A percentile compares a stretch with the other conserved stretches of the same genome.
phyloP scores from a whole-genome alignment of 148 eudicot genomes.

The Rheum nobile region DNA sequence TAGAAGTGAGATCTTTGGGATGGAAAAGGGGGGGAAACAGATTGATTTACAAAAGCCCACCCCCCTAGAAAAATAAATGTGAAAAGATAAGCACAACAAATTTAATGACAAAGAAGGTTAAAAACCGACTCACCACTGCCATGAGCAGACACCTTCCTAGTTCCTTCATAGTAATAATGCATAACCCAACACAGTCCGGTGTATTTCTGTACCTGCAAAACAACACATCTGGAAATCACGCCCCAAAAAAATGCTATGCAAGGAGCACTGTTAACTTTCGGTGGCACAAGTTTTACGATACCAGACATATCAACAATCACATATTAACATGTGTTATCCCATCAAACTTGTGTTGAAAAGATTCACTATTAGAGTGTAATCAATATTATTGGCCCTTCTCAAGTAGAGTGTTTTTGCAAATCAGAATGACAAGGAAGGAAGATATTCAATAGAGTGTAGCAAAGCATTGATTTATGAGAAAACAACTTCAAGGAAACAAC shows the following conservation, averaged over 20 bases:
- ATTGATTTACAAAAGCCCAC: neutral
- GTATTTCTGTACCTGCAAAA: slow-evolving; percentile 60
- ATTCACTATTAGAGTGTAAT: neutral
- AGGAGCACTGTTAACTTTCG: neutral
- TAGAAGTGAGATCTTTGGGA: too few species aligned
- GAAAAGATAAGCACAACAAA: too few species aligned
- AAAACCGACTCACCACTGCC: slow-evolving; percentile 59
- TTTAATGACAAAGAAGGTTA: neutral
- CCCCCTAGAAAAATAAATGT: neutral
- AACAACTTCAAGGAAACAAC: neutral
- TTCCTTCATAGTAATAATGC: slow-evolving; percentile 99
- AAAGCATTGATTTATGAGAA: too few species aligned
- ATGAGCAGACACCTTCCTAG: slow-evolving; percentile 98
- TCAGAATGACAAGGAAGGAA: neutral
- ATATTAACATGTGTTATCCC: neutral
- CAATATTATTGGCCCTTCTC: neutral
- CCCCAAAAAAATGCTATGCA: neutral
- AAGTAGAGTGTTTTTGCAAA: neutral
- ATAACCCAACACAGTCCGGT: slow-evolving; percentile 91
- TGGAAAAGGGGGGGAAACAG: too few species aligned
- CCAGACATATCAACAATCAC: too few species aligned
- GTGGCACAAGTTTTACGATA: too few species aligned
- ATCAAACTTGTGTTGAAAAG: neutral
- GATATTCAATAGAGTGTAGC: neutral
- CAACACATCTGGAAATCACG: neutral